Evolutionary conservation across 2,329 filamentous ascomycete genomes (phyloP), one percentile per base, ranked within the genome.

Genomic region (Aspergillus fructus): DNA sequence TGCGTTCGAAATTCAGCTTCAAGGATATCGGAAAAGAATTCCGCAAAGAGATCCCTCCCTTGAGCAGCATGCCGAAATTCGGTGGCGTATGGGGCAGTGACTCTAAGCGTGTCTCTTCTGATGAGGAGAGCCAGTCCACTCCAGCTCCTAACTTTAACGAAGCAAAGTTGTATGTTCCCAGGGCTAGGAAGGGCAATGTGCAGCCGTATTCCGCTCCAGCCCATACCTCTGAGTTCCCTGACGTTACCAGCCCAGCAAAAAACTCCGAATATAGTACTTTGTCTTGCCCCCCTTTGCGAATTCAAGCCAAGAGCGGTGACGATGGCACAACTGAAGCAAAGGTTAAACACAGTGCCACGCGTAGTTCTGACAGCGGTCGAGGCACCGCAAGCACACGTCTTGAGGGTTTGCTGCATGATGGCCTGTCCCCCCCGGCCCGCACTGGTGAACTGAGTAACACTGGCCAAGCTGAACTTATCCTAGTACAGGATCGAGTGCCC

Each of bases 1-100:
- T 72, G 39, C 62, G 62, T 39, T 67, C 66, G 4, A 72, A 72
- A 54, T 62, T 71, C 30, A 71, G 68, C 40, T 59, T 71, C 46
- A 71, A 68, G 17, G 69, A 71, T 33, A 42, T 72, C 7, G 63
- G 56, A 2, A 70, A 68, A 39, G 68, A 71, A 24, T 55, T 61
- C n/a, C 46, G 59, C 9, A 66, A 58, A 27, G 61, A 63, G 7
- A 46, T 24, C 15, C 59, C 57, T 7, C 53, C 56, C 5, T 33
- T 42, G 19, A 63, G 40, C 37, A 56, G 50, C 9, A 49, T 62
- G 59, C 62, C 59, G 17, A 55, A 40, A 8, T 12, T 60, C 4
- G 40, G 47, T 27, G 53, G 39, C 4, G 23, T 30, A 13, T 47
- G 43, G n/a, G 45, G 39, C 2, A 42, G 45, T 21, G 34, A 43